Base-by-base conservation (phyloP, 1,284 basidiomycete genomes). In the Tausonia pullulans region DNA sequence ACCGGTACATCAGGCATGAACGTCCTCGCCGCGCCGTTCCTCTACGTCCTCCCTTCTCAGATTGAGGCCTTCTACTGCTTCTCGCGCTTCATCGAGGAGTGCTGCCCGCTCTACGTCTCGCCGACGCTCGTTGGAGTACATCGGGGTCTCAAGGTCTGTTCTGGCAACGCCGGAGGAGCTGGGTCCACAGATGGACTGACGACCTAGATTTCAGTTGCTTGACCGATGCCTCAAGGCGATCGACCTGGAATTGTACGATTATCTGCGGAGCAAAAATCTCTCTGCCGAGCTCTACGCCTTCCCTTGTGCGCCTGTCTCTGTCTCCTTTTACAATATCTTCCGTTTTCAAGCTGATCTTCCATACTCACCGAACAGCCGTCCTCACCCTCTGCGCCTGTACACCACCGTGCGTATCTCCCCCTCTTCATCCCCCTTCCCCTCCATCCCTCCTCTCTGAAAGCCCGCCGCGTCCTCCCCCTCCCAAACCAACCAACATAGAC, bases 281-380 rank as follows among this genome's bases (percentile, higher is more conserved):
- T 88, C 87, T n/a, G 95, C 95, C 5, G 93, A 98, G 74, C 84
- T 98, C 48, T 98, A 98, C 75, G 95, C 94, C 0, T 98, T 98
- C 72, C 90, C 95, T 57, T 96, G 92, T 93, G 71, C 66, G 88
- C 80, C 49, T 39, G 10, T 27, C 10, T 52, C 14, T 46, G 16
- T 52, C 54, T 3, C 16, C 58, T 40, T 16, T 39, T 39, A 14
- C 45, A 44, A 62, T 50, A 41, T 61, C 60, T 64, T 57, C 2
- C 41, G 60, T 57, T 13, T 39, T 8, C 4, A 10, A 59, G 39
- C 56, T 58, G 27, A 27, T 27, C 27, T 27, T 27, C 2, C 27
- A 27, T 27, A 27, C 27, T 27, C 27, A 27, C 27, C 27, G 27
- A n/a, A 7, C 68, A 95, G 91, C 94, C 63, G 85, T 98, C 40